These are phyloP conservation scores for Daldinia grandis DNA, from an alignment of 495 filamentous ascomycete species.

Conservation along the genomic window DNA sequence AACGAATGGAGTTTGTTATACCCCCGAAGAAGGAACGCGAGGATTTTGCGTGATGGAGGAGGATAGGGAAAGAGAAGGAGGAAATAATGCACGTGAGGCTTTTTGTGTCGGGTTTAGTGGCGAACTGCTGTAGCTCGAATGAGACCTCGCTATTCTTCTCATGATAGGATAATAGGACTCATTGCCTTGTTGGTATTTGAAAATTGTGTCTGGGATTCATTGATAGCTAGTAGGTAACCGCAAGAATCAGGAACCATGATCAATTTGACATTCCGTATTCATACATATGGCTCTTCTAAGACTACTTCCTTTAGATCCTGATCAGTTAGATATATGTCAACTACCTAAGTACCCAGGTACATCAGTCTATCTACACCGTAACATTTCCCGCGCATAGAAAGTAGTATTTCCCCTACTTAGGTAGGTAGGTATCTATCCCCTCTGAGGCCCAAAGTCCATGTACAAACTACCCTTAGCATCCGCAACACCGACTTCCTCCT, in stretches of 20 bases:
- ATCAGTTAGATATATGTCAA: too few relatives aligned
- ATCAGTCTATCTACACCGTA: neutral
- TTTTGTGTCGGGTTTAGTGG: neutral
- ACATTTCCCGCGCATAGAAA: neutral
- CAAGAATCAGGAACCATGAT: neutral
- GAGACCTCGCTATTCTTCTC: neutral
- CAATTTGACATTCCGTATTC: neutral
- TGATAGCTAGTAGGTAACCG: constrained; percentile 1
- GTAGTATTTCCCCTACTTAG: neutral
- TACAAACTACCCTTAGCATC: constrained; percentile 40
- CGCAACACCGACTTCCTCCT: constrained; percentile 31
- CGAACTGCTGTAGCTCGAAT: neutral
- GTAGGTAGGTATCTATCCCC: too few relatives aligned
- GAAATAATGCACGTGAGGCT: neutral
- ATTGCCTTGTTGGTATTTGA: neutral
- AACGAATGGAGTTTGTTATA: constrained; percentile 43
- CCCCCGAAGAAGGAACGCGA: constrained; percentile 16
- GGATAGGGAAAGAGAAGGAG: neutral
- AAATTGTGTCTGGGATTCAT: neutral
- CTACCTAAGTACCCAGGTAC: too few relatives aligned
- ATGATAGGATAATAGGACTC: neutral
- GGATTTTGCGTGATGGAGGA: neutral
- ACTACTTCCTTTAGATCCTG: too few relatives aligned
- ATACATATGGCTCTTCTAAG: neutral
- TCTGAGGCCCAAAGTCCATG: constrained; percentile 20